phyloP scores from a whole-genome alignment of 495 filamentous ascomycete genomes.

The Hyaloscypha bicolor region DNA sequence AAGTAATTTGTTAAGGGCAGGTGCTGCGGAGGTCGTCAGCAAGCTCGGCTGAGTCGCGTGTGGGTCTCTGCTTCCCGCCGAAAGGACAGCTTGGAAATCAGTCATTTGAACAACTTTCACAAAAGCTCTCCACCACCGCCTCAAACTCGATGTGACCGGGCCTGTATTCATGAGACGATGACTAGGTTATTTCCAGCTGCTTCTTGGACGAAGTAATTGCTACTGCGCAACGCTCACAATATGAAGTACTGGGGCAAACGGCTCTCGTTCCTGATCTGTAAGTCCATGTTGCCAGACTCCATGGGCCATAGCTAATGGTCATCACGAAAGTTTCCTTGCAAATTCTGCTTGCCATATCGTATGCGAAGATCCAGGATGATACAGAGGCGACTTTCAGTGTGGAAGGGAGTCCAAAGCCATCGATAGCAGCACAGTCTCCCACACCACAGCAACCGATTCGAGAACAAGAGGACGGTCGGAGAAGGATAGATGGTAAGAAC shows the following conservation, averaged over 20 bases:
- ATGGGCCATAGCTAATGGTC: slow-evolving; percentile 3
- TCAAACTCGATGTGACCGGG: slow-evolving; percentile 14
- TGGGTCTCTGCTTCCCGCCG: slow-evolving; percentile 1
- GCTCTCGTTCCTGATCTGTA: slow-evolving; percentile 32
- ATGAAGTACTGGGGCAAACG: slow-evolving; percentile 28
- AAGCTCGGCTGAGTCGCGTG: not conserved
- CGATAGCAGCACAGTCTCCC: slow-evolving; percentile 24
- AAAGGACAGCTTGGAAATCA: slow-evolving; percentile 32
- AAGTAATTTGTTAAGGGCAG: too few relatives aligned
- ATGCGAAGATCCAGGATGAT: slow-evolving; percentile 24
- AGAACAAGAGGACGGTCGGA: slow-evolving; percentile 18
- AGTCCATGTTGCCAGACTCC: not conserved
- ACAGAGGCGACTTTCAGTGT: slow-evolving; percentile 15
- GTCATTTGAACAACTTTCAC: slow-evolving; percentile 14
- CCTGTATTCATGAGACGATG: slow-evolving; percentile 21
- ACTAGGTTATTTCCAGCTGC: slow-evolving; percentile 15
- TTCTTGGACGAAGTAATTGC: slow-evolving; percentile 30
- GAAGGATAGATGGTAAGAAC: slow-evolving; percentile 26
- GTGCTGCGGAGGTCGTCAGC: not conserved
- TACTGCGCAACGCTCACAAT: slow-evolving; percentile 18
- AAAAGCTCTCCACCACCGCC: slow-evolving; percentile 9
- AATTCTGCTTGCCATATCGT: slow-evolving; percentile 15
- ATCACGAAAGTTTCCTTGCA: slow-evolving; percentile 25
- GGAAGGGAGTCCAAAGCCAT: slow-evolving; percentile 24
- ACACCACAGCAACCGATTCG: slow-evolving; percentile 21